Conservation (phyloP, 2,329 filamentous ascomycete species). For the Pyrenophora graminea region DNA sequence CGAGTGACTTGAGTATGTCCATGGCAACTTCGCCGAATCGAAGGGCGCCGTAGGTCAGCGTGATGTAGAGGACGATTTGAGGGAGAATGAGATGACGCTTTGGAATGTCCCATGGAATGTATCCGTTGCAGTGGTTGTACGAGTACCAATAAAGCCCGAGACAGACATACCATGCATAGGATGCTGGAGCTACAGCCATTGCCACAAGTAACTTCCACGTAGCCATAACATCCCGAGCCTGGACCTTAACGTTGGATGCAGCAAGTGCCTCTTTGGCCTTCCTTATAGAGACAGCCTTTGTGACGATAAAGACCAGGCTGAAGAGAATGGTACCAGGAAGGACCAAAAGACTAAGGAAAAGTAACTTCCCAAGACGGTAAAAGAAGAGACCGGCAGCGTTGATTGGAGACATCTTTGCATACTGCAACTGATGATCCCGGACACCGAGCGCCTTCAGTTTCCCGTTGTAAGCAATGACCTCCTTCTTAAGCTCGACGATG, state of each 20-base stretch:
- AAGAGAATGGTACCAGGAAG: constrained; percentile 87
- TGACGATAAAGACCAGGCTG: constrained; percentile 53
- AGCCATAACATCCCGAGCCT: constrained; percentile 47
- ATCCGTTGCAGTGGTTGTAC: constrained; percentile 76
- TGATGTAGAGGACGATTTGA: constrained; percentile 80
- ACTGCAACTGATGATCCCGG: constrained; percentile 92
- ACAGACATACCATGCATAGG: constrained; percentile 41
- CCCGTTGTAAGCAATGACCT: constrained; percentile 83
- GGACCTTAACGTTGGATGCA: constrained; percentile 48
- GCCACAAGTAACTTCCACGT: constrained; percentile 50
- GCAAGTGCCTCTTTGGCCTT: constrained; percentile 48
- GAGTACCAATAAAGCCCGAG: constrained; percentile 41
- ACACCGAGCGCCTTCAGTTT: constrained; percentile 84
- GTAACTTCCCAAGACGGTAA: constrained; percentile 78
- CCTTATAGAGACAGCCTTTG: constrained; percentile 45
- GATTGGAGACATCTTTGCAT: constrained; percentile 79
- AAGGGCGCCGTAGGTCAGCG: constrained; percentile 88
- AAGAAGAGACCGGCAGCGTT: constrained; percentile 77
- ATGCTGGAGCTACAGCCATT: constrained; percentile 43
- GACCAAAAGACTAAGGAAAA: constrained; percentile 76
- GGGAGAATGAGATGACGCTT: constrained; percentile 66
- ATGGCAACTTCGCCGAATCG: constrained; percentile 97
- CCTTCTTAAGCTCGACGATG: constrained; percentile 73
- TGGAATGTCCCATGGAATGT: constrained; percentile 76
- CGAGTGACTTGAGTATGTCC: constrained; percentile 95